Evolutionary conservation across 345 rosid species (phyloP).

Genomic region (Salix caprea): DNA sequence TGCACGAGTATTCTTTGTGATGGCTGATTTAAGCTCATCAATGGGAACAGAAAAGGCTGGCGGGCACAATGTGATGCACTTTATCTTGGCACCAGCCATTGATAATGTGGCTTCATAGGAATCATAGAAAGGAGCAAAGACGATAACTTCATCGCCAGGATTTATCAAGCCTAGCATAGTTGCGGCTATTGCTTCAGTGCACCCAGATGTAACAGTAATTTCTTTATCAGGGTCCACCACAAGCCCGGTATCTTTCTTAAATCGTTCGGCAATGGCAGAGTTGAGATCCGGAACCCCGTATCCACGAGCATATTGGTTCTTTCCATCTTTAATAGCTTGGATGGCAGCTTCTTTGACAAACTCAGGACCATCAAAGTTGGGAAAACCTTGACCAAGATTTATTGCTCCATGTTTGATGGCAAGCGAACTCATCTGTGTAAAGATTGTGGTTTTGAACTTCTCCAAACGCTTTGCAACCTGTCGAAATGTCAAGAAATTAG

Average conservation of each 20-base stretch:
- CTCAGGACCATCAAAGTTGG: slow-evolving; percentile 94
- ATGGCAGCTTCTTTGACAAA: slow-evolving; percentile 93
- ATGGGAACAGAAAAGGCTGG: slow-evolving; percentile 73
- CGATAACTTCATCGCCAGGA: slow-evolving; percentile 91
- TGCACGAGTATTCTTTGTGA: slow-evolving; percentile 72
- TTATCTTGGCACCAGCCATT: slow-evolving; percentile 91
- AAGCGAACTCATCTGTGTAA: slow-evolving; percentile 86
- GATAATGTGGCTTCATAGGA: slow-evolving; percentile 92
- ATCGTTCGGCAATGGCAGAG: slow-evolving; percentile 62
- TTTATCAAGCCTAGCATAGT: slow-evolving; percentile 74
- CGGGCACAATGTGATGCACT: slow-evolving; percentile 72
- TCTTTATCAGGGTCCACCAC: slow-evolving; percentile 83
- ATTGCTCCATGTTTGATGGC: slow-evolving; percentile 85
- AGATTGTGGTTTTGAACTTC: slow-evolving; percentile 92
- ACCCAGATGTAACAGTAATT: slow-evolving; percentile 86
- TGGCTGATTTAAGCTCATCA: slow-evolving; percentile 65
- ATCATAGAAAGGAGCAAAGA: slow-evolving; percentile 91
- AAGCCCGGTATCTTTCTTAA: slow-evolving; percentile 68
- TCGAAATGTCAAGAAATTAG: not conserved
- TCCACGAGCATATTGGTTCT: slow-evolving; percentile 95
- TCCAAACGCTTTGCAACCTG: slow-evolving; percentile 88
- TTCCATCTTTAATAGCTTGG: slow-evolving; percentile 83
- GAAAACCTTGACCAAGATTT: slow-evolving; percentile 94
- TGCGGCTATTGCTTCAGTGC: slow-evolving; percentile 96
- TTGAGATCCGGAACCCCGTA: slow-evolving; percentile 70